Conservation (phyloP, 140 eudicot species). For the Bidens hawaiensis region DNA sequence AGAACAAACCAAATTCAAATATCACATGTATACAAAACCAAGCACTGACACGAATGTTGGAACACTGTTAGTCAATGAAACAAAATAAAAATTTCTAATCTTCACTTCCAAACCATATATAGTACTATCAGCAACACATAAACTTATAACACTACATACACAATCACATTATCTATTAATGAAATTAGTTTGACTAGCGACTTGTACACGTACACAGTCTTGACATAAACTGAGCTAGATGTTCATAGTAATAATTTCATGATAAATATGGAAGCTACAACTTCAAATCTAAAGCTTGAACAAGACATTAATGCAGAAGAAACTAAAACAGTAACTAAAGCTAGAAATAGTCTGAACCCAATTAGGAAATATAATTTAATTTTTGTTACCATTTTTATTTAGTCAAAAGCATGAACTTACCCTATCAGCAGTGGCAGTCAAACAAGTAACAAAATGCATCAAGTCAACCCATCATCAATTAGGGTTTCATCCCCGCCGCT, state of each 20-base stretch:
- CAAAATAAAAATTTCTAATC: background rate
- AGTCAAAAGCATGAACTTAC: conserved; percentile 7
- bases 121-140: background rate
- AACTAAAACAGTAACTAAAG: too few species aligned
- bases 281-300: too few species aligned
- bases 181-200: conserved; percentile 11
- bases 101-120: background rate
- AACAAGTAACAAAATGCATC: background rate
- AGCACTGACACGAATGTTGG: background rate
- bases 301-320: too few species aligned
- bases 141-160: background rate
- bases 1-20: background rate
- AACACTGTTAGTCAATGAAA: background rate
- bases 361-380: too few species aligned
- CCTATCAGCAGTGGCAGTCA: background rate
- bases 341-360: too few species aligned
- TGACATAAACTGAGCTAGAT: background rate
- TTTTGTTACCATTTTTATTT: too few species aligned
- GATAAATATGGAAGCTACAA: background rate
- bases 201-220: background rate
- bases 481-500: conserved; percentile 20
- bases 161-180: background rate
- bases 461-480: conserved; percentile 25
- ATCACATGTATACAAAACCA: background rate
- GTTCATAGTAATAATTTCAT: conserved; percentile 8